Conservation (phyloP, 495 filamentous ascomycete species). For the Lophium mytilinum region DNA sequence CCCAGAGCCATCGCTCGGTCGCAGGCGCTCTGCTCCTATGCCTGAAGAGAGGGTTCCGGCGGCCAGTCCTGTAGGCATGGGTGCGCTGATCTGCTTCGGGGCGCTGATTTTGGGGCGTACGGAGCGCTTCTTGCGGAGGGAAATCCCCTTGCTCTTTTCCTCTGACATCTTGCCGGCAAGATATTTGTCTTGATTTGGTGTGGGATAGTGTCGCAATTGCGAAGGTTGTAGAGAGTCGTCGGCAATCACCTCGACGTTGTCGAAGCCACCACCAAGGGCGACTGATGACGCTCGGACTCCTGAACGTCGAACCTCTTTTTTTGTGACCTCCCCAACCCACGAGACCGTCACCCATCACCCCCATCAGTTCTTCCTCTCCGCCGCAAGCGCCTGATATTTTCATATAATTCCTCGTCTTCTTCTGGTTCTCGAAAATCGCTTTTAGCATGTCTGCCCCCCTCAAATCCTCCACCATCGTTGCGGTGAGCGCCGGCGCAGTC, state of each 20-base stretch:
- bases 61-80: slow-evolving; percentile 20
- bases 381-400: background rate
- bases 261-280: too few relatives aligned
- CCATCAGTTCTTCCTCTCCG: background rate
- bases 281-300: too few relatives aligned
- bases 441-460: slow-evolving; percentile 41
- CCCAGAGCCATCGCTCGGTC: background rate
- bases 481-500: slow-evolving; percentile 63
- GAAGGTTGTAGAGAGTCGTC: background rate
- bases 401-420: slow-evolving; percentile 14
- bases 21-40: background rate
- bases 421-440: slow-evolving; percentile 4
- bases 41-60: slow-evolving; percentile 21
- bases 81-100: slow-evolving; percentile 68
- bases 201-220: background rate
- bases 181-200: background rate
- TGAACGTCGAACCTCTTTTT: too few relatives aligned
- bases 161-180: slow-evolving; percentile 38
- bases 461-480: slow-evolving; percentile 62
- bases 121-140: slow-evolving; percentile 81
- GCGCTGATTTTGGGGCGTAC: slow-evolving; percentile 70
- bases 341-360: too few relatives aligned
- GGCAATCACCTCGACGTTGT: background rate
- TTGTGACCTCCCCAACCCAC: too few relatives aligned
- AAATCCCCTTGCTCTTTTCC: slow-evolving; percentile 63